Percentiles rank a stretch among this genome's conserved stretches.
Conservation (phyloP, 371 early-diverging fungal genomes). For the Funneliformis caledonium region DNA sequence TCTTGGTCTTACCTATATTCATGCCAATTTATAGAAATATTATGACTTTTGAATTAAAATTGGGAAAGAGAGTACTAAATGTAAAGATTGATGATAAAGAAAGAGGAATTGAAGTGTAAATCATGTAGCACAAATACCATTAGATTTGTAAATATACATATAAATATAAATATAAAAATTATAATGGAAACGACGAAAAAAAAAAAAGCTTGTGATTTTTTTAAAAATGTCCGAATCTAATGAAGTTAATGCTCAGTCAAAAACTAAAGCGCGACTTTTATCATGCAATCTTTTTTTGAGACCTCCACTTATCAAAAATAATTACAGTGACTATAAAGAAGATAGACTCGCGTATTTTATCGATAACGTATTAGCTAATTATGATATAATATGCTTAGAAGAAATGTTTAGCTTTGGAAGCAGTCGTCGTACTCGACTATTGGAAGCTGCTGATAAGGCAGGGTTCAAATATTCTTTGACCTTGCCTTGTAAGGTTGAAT, state of each 20-base stretch:
- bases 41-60: too few relatives aligned
- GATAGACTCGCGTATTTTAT: constrained; percentile 71
- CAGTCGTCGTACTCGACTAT: constrained; percentile 57
- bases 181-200: too few relatives aligned
- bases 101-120: too few relatives aligned
- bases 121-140: too few relatives aligned
- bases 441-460: constrained; percentile 61
- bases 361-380: constrained; percentile 61
- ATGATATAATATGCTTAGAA: constrained; percentile 82
- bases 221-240: background rate
- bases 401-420: constrained; percentile 82
- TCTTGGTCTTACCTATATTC: too few relatives aligned
- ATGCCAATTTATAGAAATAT: too few relatives aligned
- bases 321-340: constrained; percentile 77
- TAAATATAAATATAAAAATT: too few relatives aligned
- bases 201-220: too few relatives aligned
- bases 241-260: background rate
- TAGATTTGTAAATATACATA: too few relatives aligned
- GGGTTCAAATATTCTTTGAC: constrained; percentile 68
- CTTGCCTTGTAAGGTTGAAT: constrained; percentile 61
- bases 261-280: constrained; percentile 54
- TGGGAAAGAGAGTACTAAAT: too few relatives aligned
- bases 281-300: constrained; percentile 86
- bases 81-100: too few relatives aligned
- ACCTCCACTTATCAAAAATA: constrained; percentile 80